Percentiles rank a stretch among this genome's conserved stretches.
Evolutionary conservation across 495 filamentous ascomycete species (phyloP).

Genomic region (Lasiosphaeria ovina): DNA sequence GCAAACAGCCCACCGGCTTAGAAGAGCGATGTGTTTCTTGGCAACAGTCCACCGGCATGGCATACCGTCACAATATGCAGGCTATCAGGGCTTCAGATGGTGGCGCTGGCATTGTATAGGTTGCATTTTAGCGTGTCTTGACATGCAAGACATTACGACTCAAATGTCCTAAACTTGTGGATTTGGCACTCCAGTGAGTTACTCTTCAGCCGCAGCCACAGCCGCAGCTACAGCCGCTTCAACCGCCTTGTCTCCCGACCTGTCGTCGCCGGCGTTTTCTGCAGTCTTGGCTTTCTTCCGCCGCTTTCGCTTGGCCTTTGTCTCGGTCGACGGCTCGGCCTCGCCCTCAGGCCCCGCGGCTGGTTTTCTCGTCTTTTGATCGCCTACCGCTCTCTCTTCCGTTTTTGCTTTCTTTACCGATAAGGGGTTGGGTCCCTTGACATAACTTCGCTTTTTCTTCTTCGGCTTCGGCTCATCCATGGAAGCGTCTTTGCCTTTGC

Average conservation of each 20-base stretch:
- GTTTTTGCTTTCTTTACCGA: conserved; percentile 70
- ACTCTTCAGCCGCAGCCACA: not conserved
- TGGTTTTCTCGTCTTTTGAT: conserved; percentile 20
- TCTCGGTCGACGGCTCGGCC: conserved; percentile 20
- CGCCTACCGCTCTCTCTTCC: conserved; percentile 13
- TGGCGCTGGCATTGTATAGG: too few relatives aligned
- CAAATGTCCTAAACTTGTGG: too few relatives aligned
- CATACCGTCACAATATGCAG: too few relatives aligned
- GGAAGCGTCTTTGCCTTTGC: conserved; percentile 26
- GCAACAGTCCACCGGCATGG: too few relatives aligned
- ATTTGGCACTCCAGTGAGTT: not conserved
- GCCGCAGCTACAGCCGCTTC: conserved; percentile 7
- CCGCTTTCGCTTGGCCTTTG: conserved; percentile 44
- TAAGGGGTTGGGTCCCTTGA: conserved; percentile 85
- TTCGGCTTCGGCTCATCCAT: conserved; percentile 45
- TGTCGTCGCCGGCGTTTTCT: conserved; percentile 5
- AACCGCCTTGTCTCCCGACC: conserved; percentile 10
- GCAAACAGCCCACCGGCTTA: too few relatives aligned
- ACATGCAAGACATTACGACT: too few relatives aligned
- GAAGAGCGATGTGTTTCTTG: too few relatives aligned
- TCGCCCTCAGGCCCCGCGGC: conserved; percentile 11
- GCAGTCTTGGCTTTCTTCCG: conserved; percentile 41
- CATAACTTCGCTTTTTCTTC: conserved; percentile 57
- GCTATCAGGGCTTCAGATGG: too few relatives aligned
- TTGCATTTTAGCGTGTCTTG: too few relatives aligned